Evolutionary conservation across 768 basidiomycete species (phyloP).

Genomic region (Astraeus odoratus): DNA sequence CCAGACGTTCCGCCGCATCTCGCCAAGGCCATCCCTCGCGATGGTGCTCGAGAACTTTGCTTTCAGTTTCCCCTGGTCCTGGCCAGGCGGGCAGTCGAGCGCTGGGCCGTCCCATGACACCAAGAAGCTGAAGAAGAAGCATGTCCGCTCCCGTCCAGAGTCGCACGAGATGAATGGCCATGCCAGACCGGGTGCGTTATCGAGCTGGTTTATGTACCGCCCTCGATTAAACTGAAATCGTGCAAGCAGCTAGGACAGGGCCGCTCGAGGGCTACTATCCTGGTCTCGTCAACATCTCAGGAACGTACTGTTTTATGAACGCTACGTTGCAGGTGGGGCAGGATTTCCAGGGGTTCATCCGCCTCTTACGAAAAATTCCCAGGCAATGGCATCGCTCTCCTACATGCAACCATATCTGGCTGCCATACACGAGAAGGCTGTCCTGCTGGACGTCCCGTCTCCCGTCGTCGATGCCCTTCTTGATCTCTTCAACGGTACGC

Average conservation of each 20-base stretch:
- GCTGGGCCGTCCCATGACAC: conserved; percentile 24
- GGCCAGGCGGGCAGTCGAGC: conserved; percentile 32
- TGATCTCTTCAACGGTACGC: conserved; percentile 60
- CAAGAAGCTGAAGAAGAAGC: conserved; percentile 45
- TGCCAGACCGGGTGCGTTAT: conserved; percentile 23
- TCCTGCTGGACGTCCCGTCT: conserved; percentile 72
- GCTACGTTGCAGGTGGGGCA: conserved; percentile 77
- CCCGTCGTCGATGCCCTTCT: conserved; percentile 81
- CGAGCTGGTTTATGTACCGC: neutral
- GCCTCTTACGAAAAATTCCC: conserved; percentile 12
- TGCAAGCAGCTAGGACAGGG: conserved; percentile 20
- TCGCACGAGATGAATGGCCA: conserved; percentile 43
- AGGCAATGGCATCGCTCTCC: conserved; percentile 86
- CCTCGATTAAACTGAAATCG: conserved; percentile 2
- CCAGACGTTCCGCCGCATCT: conserved; percentile 25
- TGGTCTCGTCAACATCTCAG: conserved; percentile 91
- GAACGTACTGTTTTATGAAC: conserved; percentile 97
- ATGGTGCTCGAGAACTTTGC: conserved; percentile 58
- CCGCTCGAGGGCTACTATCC: conserved; percentile 55
- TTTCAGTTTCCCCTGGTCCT: conserved; percentile 57
- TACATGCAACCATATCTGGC: conserved; percentile 80
- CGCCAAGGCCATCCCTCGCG: conserved; percentile 19
- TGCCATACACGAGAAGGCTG: conserved; percentile 67
- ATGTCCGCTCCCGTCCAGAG: conserved; percentile 46
- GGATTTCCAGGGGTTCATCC: conserved; percentile 1